Base-by-base conservation (phyloP, 345 rosid species). In the Noccaea caerulescens region DNA sequence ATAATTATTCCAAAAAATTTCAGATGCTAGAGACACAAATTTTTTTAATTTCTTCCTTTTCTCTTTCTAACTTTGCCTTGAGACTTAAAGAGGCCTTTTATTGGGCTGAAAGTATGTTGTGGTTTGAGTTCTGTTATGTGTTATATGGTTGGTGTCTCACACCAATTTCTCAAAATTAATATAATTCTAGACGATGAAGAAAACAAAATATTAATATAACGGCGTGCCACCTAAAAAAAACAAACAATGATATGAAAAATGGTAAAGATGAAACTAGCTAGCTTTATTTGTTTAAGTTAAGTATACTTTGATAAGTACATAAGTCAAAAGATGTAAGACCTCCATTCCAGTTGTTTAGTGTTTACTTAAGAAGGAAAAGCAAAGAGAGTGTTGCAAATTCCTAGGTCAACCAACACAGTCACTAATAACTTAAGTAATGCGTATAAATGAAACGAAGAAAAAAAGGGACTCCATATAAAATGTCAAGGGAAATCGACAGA, bases 401-500 rank as follows among this genome's bases (percentile, higher is more conserved):
- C 55, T 41, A 74, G 72, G 56, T 66, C 77, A 74, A 66, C 32
- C 30, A 51, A 50, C 33, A 18, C 4, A 39, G 54, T 58, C 53
- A 7, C 58, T 66, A 38, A 12, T 45, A 56, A 47, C 59, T 64
- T 58, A 68, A 55, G 4, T 10, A 2, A 27, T 27, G 30, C 30
- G 30, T 27, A 27, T 27, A 27, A 27, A 27, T 13, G 39, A 6
- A 23, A 14, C 3, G 18, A 10, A 42, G 3, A 43, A 47, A 36
- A 20, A 38, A 39, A 25, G 4, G 4, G 41, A 46, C 10, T 32
- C 9, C 62, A 53, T 11, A 52, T 52, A 71, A 71, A 12, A 61
- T 52, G 42, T 53, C 6, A 49, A 44, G 46, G 62, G 69, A 71
- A 11, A 50, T 32, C 30, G 62, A 62, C 76, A 62, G 30, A 53